phyloP scores from a whole-genome alignment of 176 grass and related monocot species.

The Cocos nucifera region DNA sequence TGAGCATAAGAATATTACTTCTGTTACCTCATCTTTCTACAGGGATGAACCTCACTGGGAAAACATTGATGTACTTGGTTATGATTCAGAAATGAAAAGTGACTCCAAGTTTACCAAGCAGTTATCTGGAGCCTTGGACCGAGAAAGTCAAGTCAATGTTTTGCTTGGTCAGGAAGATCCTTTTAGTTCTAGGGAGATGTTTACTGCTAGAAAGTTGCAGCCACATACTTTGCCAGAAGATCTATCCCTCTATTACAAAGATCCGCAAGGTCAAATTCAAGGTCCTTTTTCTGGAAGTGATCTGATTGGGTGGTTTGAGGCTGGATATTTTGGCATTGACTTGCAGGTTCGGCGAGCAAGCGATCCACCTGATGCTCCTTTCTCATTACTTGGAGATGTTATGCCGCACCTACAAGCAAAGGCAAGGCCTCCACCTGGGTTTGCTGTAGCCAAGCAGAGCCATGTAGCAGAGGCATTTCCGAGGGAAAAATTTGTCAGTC shows the following conservation, averaged over 20 bases:
- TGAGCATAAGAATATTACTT: neutral
- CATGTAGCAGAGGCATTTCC: conserved; percentile 25
- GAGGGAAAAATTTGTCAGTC: conserved; percentile 38
- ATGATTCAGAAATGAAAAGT: conserved; percentile 14
- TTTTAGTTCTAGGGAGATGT: conserved; percentile 13
- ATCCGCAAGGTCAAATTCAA: conserved; percentile 85
- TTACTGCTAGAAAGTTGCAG: conserved; percentile 23
- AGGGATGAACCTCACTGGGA: conserved; percentile 9
- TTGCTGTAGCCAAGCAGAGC: conserved; percentile 45
- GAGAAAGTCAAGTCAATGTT: conserved; percentile 29
- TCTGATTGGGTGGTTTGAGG: conserved; percentile 92
- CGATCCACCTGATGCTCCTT: conserved; percentile 62
- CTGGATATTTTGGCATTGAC: conserved; percentile 94
- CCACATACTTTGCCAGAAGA: conserved; percentile 71
- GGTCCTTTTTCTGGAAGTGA: conserved; percentile 94
- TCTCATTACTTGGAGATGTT: conserved; percentile 86
- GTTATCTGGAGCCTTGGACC: conserved; percentile 30
- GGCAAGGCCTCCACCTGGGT: conserved; percentile 86
- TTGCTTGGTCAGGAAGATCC: conserved; percentile 28
- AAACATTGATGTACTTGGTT: conserved; percentile 1
- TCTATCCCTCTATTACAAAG: conserved; percentile 86
- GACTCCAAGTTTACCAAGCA: conserved; percentile 29
- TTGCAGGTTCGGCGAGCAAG: conserved; percentile 60
- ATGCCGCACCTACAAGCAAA: conserved; percentile 94
- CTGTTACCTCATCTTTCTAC: conserved; percentile 7